Evolutionary conservation across 2,329 filamentous ascomycete species (phyloP).

Genomic region (Ophiognomonia clavigignenti-juglandacearum): DNA sequence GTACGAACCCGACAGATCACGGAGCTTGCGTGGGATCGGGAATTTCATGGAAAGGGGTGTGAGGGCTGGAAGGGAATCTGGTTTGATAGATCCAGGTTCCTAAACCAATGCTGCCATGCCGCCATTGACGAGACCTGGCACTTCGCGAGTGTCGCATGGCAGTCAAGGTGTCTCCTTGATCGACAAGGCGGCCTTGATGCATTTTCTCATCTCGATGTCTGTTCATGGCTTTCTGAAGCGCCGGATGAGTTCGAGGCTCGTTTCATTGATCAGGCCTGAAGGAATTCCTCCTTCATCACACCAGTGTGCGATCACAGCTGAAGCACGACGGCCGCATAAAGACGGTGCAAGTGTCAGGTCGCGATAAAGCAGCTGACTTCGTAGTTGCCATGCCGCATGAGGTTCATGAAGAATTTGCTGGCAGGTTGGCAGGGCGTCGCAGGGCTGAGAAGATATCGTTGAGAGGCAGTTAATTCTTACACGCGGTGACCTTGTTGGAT

Average conservation of each 20-base stretch:
- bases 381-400: no score
- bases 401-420: no score
- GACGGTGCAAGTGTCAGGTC: no score
- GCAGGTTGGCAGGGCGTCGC: not conserved
- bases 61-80: not conserved
- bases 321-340: no score
- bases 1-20: slow-evolving; percentile 11
- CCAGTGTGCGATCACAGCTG: no score
- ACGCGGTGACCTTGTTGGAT: slow-evolving; percentile 9
- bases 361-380: no score
- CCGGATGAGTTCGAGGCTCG: no score
- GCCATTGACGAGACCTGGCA: not conserved
- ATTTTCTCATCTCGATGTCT: not conserved
- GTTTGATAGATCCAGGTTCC: not conserved
- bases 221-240: no score
- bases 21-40: slow-evolving; percentile 8
- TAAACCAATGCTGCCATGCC: not conserved
- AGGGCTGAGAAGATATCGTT: no score
- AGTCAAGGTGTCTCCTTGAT: slow-evolving; percentile 1
- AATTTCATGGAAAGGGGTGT: not conserved
- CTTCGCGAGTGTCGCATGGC: not conserved
- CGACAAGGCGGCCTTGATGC: not conserved
- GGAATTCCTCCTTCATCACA: no score
- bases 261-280: no score
- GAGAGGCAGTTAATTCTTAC: no score